Conservation (phyloP, 805 yeast species). For the Kodamaea laetipori region DNA sequence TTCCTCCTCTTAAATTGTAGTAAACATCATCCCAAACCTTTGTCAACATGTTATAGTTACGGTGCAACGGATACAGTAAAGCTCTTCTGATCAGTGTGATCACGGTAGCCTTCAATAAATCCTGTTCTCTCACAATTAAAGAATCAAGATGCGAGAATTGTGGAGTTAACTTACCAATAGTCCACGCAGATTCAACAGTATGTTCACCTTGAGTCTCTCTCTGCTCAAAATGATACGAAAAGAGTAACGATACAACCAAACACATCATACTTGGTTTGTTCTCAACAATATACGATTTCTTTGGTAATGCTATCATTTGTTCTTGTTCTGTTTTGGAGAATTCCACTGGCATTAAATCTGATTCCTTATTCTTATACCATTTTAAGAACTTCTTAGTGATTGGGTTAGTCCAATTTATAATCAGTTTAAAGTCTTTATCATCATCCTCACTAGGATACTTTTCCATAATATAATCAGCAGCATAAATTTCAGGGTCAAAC, state of each 20-base stretch:
- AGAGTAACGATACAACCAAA: conserved; percentile 65
- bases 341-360: conserved; percentile 45
- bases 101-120: conserved; percentile 53
- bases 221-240: conserved; percentile 72
- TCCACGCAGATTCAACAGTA: conserved; percentile 91
- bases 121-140: conserved; percentile 34
- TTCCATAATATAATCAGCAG: conserved; percentile 73
- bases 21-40: conserved; percentile 79
- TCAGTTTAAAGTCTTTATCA: conserved; percentile 44
- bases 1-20: conserved; percentile 65
- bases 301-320: conserved; percentile 68
- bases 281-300: conserved; percentile 57
- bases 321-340: conserved; percentile 66
- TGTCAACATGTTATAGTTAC: conserved; percentile 61
- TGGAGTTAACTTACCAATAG: conserved; percentile 83
- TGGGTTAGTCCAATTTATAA: conserved; percentile 58
- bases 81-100: conserved; percentile 71
- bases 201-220: conserved; percentile 71
- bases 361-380: conserved; percentile 48
- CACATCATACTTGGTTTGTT: conserved; percentile 55
- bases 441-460: conserved; percentile 60
- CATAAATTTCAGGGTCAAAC: conserved; percentile 87
- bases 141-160: conserved; percentile 74
- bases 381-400: conserved; percentile 43
- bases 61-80: conserved; percentile 74